Percentiles rank a stretch among this genome's conserved stretches.
These are phyloP conservation scores for Arthrobotrys megalospora DNA, from an alignment of 2,329 filamentous ascomycete species.

Conservation along the genomic window DNA sequence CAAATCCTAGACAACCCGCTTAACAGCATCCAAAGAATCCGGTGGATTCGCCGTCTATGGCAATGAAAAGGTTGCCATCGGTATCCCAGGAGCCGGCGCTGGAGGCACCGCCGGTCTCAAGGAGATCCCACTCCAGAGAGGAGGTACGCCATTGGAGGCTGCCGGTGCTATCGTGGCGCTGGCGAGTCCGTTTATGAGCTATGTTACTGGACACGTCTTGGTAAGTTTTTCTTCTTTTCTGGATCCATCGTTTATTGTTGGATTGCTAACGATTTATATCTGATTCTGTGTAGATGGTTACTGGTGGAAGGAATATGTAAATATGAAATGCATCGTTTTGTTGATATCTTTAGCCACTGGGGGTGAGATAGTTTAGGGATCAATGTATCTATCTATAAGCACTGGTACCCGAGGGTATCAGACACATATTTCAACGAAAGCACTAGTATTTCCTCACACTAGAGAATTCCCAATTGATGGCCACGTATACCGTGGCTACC, in stretches of 20 bases:
- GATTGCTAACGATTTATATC: neutral
- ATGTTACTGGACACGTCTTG: slow-evolving; percentile 89
- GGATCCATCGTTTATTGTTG: neutral
- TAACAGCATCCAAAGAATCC: slow-evolving; percentile 87
- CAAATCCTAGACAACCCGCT: slow-evolving; percentile 71
- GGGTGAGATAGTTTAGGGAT: neutral
- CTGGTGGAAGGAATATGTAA: slow-evolving; percentile 56
- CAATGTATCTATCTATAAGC: neutral
- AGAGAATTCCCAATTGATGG: too few relatives aligned
- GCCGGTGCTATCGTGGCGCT: slow-evolving; percentile 83
- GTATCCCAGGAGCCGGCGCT: slow-evolving; percentile 75
- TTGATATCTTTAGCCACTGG: neutral
- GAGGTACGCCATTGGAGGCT: slow-evolving; percentile 84
- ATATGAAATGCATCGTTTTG: neutral
- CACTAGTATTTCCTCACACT: neutral
- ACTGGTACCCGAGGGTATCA: neutral
- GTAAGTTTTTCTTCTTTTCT: slow-evolving; percentile 65
- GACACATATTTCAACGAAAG: neutral
- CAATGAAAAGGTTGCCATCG: slow-evolving; percentile 81
- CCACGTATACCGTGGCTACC: too few relatives aligned
- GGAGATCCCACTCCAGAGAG: slow-evolving; percentile 80
- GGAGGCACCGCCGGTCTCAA: slow-evolving; percentile 69
- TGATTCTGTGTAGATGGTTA: slow-evolving; percentile 48
- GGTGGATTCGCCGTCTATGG: slow-evolving; percentile 84
- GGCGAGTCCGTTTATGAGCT: slow-evolving; percentile 84